Percentiles rank a stretch among this genome's conserved stretches.
phyloP scores from a whole-genome alignment of 2,329 filamentous ascomycete genomes.

The Colletotrichum lupini region DNA sequence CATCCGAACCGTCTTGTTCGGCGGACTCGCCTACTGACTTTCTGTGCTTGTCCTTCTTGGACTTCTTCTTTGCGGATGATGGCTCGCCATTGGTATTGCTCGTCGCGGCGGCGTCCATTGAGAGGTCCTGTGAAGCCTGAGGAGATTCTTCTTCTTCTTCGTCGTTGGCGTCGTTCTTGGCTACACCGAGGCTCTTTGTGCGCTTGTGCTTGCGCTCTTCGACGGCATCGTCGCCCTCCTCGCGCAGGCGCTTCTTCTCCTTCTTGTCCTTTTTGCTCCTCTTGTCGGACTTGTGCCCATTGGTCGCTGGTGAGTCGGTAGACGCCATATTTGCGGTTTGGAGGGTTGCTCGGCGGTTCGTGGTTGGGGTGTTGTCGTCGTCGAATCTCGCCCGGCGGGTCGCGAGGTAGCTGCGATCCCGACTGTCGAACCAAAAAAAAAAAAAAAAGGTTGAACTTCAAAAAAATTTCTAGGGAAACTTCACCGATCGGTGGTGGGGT shows the following conservation, averaged over 20 bases:
- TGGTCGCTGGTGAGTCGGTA: conserved; percentile 45
- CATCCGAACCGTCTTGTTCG: conserved; percentile 41
- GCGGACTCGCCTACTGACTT: conserved; percentile 32
- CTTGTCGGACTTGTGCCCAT: conserved; percentile 49
- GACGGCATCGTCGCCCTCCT: conserved; percentile 52
- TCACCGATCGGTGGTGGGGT: conserved; percentile 36
- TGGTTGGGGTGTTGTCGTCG: background rate
- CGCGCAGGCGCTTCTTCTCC: conserved; percentile 57
- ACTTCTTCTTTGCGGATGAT: conserved; percentile 26
- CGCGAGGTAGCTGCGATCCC: conserved; percentile 30
- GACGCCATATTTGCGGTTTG: conserved; percentile 45
- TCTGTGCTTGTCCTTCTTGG: conserved; percentile 30
- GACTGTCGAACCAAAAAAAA: background rate
- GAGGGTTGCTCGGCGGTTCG: background rate
- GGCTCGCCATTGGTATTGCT: conserved; percentile 25
- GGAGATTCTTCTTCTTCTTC: conserved; percentile 32
- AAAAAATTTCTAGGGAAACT: conserved; percentile 34
- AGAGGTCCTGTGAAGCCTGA: conserved; percentile 29
- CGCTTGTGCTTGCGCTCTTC: conserved; percentile 61
- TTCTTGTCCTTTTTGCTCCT: conserved; percentile 51
- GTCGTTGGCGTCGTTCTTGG: conserved; percentile 40
- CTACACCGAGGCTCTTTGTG: conserved; percentile 54
- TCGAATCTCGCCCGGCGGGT: conserved; percentile 25
- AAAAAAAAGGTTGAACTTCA: conserved; percentile 6
- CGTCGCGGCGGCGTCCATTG: conserved; percentile 27